phyloP scores from a whole-genome alignment of 2,329 filamentous ascomycete genomes.

The Aspergillus versicolor region DNA sequence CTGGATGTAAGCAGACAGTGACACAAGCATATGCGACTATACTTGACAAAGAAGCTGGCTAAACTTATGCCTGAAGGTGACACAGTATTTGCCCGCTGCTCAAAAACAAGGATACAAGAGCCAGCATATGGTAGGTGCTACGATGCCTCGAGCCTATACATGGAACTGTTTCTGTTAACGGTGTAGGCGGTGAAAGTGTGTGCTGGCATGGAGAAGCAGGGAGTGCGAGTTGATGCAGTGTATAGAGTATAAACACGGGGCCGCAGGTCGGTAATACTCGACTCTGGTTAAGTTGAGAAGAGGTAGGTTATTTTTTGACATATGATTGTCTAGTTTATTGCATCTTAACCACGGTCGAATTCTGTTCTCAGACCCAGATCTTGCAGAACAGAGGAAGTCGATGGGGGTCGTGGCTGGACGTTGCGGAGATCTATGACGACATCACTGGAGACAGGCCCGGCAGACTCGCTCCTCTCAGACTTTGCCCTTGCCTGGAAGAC shows the following conservation, averaged over 20 bases:
- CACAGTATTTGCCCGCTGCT: not conserved
- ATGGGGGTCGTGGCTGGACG: not conserved
- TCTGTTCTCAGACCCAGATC: not conserved
- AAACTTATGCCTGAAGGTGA: conserved; percentile 1
- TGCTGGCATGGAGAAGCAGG: not conserved
- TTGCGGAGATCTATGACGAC: conserved; percentile 4
- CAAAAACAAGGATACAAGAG: not conserved
- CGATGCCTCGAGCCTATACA: not conserved
- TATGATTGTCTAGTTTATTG: not conserved
- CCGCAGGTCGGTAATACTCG: no score
- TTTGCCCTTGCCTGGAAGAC: not conserved
- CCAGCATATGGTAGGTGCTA: not conserved
- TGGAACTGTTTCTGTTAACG: not conserved
- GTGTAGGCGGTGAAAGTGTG: not conserved
- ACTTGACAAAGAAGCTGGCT: not conserved
- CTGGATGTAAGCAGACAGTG: not conserved
- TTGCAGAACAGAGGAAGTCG: not conserved
- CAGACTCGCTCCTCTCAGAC: not conserved
- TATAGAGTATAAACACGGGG: not conserved
- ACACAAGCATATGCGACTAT: not conserved
- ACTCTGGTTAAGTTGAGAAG: not conserved
- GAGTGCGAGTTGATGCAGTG: not conserved
- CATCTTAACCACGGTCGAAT: not conserved
- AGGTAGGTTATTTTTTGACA: not conserved
- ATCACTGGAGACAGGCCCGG: not conserved